Percentiles rank a stretch among this genome's conserved stretches.
These are phyloP conservation scores for Carex myosuroides DNA, from an alignment of 176 grass and related monocot genomes.

Conservation along the genomic window DNA sequence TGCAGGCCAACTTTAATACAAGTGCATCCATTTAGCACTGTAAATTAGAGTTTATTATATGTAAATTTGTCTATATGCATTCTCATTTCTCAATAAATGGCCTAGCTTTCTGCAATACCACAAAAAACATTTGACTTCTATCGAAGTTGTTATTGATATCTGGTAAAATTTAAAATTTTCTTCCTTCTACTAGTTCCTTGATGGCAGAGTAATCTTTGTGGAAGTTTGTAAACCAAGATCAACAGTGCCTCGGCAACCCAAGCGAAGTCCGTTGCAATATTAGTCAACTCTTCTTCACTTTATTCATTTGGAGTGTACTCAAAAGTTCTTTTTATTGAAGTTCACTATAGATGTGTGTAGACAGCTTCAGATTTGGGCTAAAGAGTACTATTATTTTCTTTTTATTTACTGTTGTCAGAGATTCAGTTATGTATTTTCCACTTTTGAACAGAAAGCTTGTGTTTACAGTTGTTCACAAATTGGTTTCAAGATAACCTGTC, in stretches of 20 bases:
- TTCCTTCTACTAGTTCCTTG: constrained; percentile 44
- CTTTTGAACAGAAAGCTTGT: neutral
- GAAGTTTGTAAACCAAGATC: constrained; percentile 47
- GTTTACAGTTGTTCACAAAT: neutral
- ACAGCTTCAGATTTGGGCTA: neutral
- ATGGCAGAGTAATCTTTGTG: constrained; percentile 73
- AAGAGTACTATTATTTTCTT: neutral
- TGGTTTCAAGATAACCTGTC: neutral
- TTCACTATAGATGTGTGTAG: neutral
- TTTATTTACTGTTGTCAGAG: neutral
- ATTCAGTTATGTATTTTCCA: neutral
- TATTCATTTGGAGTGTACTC: neutral
- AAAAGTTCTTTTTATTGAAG: neutral
- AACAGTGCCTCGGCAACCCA: constrained; percentile 10
- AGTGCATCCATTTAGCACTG: neutral
- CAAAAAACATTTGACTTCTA: neutral
- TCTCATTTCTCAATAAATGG: neutral
- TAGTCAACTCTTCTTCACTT: neutral
- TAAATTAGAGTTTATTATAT: neutral
- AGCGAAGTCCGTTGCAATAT: constrained; percentile 14
- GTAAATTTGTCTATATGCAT: too few relatives aligned
- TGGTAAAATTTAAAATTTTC: constrained; percentile 26
- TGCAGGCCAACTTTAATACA: neutral
- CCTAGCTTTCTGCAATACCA: neutral
- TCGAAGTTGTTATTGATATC: neutral